A percentile compares a stretch with the other conserved stretches of the same genome.
phyloP scores from a whole-genome alignment of 768 basidiomycete genomes.

The Naganishia kalamii region DNA sequence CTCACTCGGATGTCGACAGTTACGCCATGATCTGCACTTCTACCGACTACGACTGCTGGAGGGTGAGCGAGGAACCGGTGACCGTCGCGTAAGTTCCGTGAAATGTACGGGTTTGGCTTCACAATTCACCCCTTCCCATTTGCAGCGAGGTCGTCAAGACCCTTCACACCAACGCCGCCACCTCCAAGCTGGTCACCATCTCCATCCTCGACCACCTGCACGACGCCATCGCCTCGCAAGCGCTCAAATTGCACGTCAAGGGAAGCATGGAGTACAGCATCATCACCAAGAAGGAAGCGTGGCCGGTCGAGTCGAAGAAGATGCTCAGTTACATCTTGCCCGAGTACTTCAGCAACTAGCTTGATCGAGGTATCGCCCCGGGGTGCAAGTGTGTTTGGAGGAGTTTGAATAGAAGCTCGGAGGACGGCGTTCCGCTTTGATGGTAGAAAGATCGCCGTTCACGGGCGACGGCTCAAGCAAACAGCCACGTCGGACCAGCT shows the following conservation, averaged over 20 bases:
- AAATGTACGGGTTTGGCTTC: not conserved
- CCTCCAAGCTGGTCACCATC: constrained; percentile 58
- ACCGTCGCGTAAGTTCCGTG: constrained; percentile 58
- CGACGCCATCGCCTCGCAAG: constrained; percentile 53
- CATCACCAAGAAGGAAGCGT: constrained; percentile 56
- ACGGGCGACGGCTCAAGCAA: too few species aligned
- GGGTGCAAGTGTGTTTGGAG: not conserved
- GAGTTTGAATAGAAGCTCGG: too few species aligned
- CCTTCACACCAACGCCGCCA: constrained; percentile 76
- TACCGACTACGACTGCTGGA: constrained; percentile 96
- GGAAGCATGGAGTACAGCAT: constrained; percentile 82
- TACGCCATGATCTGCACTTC: constrained; percentile 73
- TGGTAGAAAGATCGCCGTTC: too few species aligned
- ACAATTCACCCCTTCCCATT: not conserved
- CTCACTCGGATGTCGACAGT: constrained; percentile 49
- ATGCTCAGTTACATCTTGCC: constrained; percentile 74
- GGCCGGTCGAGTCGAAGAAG: constrained; percentile 57
- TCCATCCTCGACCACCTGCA: constrained; percentile 51
- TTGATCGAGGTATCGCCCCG: too few species aligned
- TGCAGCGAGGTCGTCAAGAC: constrained; percentile 75
- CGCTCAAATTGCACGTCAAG: constrained; percentile 61
- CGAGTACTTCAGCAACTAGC: constrained; percentile 20
- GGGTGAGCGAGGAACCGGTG: constrained; percentile 69
- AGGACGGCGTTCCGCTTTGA: too few species aligned
- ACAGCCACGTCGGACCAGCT: too few species aligned